phyloP scores from a whole-genome alignment of 2,329 filamentous ascomycete genomes.

The Trichoderma arundinaceum region DNA sequence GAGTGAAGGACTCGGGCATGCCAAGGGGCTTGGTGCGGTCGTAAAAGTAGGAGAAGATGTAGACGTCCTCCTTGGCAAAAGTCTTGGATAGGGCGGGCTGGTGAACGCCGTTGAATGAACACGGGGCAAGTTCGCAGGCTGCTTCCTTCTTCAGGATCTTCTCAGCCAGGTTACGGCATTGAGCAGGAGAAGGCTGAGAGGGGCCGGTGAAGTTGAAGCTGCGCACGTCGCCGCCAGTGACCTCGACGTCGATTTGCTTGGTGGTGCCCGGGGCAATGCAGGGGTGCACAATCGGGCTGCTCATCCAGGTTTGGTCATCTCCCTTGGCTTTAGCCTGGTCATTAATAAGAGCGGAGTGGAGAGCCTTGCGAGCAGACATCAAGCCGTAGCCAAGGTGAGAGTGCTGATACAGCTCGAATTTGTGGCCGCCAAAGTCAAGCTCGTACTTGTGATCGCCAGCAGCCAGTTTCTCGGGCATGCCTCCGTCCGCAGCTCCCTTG shows the following conservation, averaged over 20 bases:
- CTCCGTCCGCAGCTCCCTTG: slow-evolving; percentile 71
- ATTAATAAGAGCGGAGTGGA: slow-evolving; percentile 78
- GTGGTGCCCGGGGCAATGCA: slow-evolving; percentile 84
- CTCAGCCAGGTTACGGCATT: slow-evolving; percentile 90
- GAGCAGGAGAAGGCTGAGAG: slow-evolving; percentile 72
- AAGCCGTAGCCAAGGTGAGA: slow-evolving; percentile 96
- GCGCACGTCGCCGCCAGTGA: slow-evolving; percentile 61
- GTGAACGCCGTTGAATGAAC: slow-evolving; percentile 97
- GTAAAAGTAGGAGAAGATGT: slow-evolving; percentile 97
- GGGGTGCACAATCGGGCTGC: slow-evolving; percentile 76
- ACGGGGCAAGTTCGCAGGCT: slow-evolving; percentile 82
- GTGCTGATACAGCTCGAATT: slow-evolving; percentile 96
- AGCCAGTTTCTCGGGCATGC: slow-evolving; percentile 82
- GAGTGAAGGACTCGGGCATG: slow-evolving; percentile 97
- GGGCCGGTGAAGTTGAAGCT: slow-evolving; percentile 88
- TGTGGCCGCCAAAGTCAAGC: slow-evolving; percentile 84
- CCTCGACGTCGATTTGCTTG: slow-evolving; percentile 73
- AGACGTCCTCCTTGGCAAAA: slow-evolving; percentile 88
- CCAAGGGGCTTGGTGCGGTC: slow-evolving; percentile 92
- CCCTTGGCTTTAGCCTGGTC: slow-evolving; percentile 70
- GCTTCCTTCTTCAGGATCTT: slow-evolving; percentile 88
- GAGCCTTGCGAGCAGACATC: slow-evolving; percentile 89
- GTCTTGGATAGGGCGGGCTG: slow-evolving; percentile 93
- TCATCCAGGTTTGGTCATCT: slow-evolving; percentile 69
- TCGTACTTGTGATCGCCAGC: slow-evolving; percentile 96